phyloP scores from a whole-genome alignment of 75 land plant genomes.

The Ceratopteris richardii region DNA sequence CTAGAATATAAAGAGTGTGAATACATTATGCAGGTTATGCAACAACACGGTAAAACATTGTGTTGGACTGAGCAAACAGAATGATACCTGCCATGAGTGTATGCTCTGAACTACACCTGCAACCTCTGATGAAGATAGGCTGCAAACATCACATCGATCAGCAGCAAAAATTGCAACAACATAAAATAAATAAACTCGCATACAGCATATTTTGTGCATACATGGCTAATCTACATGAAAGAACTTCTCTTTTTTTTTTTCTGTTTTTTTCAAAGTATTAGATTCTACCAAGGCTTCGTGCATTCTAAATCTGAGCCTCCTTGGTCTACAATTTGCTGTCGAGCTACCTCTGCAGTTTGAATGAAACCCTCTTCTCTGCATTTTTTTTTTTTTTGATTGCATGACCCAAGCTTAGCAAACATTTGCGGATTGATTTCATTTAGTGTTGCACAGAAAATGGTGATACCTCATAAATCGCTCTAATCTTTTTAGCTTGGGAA shows the following conservation, averaged over 20 bases:
- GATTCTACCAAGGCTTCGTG: slow-evolving; percentile 16
- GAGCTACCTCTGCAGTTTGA: slow-evolving; percentile 22
- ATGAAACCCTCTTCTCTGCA: slow-evolving; percentile 27
- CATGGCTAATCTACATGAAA: no score
- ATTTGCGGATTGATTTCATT: no score
- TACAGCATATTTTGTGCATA: no score
- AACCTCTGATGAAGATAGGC: slow-evolving; percentile 5
- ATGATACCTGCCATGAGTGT: slow-evolving; percentile 20
- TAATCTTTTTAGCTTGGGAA: slow-evolving; percentile 15
- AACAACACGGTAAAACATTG: no score
- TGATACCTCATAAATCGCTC: slow-evolving; percentile 25
- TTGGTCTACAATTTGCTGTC: slow-evolving; percentile 13
- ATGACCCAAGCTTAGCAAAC: not conserved
- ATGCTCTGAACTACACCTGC: slow-evolving; percentile 16
- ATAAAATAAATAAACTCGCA: no score
- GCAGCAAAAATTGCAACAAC: no score
- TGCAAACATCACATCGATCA: not conserved
- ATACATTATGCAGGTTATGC: no score
- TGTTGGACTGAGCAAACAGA: not conserved
- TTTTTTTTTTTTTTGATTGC: no score
- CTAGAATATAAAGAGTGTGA: no score
- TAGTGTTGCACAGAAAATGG: no score
- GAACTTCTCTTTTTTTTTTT: no score
- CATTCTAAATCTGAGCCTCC: slow-evolving; percentile 15
- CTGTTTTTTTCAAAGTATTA: no score